These are phyloP conservation scores for Suhomyces taliae DNA, from an alignment of 1,139 yeast species.

Conservation along the genomic window DNA sequence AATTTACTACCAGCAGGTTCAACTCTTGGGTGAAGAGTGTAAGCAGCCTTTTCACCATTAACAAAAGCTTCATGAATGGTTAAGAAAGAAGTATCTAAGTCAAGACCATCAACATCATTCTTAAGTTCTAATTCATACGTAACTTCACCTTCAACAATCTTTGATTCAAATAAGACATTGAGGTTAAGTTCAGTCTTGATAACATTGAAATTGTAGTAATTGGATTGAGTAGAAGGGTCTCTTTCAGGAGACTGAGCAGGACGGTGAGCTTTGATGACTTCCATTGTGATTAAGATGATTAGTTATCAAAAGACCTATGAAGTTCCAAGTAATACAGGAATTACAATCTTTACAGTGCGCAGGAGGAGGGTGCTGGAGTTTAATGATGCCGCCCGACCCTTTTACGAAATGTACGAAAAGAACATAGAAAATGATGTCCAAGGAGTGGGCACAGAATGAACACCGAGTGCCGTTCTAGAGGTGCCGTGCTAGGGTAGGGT, in stretches of 20 bases:
- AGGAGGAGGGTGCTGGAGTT: background rate
- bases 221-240: constrained; percentile 78
- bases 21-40: constrained; percentile 45
- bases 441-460: too few relatives aligned
- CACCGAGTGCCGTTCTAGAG: too few relatives aligned
- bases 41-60: constrained; percentile 38
- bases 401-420: background rate
- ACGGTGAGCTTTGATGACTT: constrained; percentile 19
- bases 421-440: too few relatives aligned
- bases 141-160: constrained; percentile 59
- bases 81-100: constrained; percentile 71
- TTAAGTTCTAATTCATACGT: constrained; percentile 38
- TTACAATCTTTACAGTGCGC: background rate
- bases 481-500: too few relatives aligned
- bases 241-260: constrained; percentile 55
- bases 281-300: constrained; percentile 7
- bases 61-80: constrained; percentile 47
- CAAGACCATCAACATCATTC: constrained; percentile 32
- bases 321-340: background rate
- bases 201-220: constrained; percentile 57
- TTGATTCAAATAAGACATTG: constrained; percentile 54
- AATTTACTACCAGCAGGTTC: constrained; percentile 72
- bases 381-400: background rate
- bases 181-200: constrained; percentile 53
- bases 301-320: background rate